Base-by-base conservation (phyloP, 176 grass and related monocot genomes). In the Avena eriantha region DNA sequence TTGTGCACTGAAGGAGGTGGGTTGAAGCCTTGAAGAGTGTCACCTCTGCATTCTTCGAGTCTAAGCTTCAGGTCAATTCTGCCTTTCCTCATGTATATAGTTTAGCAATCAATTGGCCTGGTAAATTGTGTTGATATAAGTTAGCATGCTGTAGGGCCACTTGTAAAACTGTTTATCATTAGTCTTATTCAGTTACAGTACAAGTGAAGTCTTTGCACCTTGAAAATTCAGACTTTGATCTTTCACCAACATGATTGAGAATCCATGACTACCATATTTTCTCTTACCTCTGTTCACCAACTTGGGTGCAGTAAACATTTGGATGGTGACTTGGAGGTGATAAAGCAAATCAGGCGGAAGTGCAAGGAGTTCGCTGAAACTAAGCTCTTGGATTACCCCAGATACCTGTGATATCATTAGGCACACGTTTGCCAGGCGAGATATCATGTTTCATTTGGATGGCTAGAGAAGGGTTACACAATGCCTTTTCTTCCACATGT, bases 1-100 rank as follows among this genome's bases (percentile, higher is more conserved):
- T 73, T 92, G 35, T 83, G 90, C 55, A 80, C 86, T 21, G 84
- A 87, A 82, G 87, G 87, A 55, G 87, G 84, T 36, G 87, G 83
- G 17, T 69, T 87, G 29, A 36, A 36, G 35, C 35, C 34, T 34
- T 34, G 34, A 86, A 86, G 76, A 84, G 91, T 56, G 80, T 89
- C 83, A 92, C 89, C 31, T 87, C 87, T 41, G 17, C 70, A 33
- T 89, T 55, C 43, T 59, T 84, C n/a, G 87, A 89, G 58, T 61
- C 84, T n/a, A 89, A 89, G 76, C 84, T 92, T 33, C 91, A 81
- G 79, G 90, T 86, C 16, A 21, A 8, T 51, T 39, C 14, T 81
- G 19, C 19, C 23, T 84, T 82, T 82, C 31, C 70, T n/a, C 46
- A 36, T 81, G 29, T 21, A 39, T n/a, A 76, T 65, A 61, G 39